These are phyloP conservation scores for Thyridium curvatum DNA, from an alignment of 2,329 filamentous ascomycete species.

Conservation along the genomic window DNA sequence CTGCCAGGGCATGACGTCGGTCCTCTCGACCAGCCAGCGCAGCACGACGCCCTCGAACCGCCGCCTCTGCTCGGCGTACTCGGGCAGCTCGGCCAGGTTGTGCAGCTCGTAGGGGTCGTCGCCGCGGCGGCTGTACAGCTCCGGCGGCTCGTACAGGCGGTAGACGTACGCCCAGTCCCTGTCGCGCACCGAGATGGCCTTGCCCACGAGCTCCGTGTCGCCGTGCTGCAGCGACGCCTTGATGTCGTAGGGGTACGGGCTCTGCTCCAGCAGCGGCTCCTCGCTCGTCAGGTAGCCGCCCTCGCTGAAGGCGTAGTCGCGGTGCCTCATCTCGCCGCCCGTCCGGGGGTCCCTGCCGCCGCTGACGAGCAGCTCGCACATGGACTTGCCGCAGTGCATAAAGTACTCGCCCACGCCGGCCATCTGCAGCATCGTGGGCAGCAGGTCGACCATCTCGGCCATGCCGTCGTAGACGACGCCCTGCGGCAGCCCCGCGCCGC, in stretches of 20 bases:
- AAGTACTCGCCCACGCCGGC: constrained; percentile 29
- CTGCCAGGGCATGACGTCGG: constrained; percentile 27
- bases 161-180: constrained; percentile 35
- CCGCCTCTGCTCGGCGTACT: constrained; percentile 13
- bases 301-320: constrained; percentile 34
- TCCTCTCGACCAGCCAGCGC: constrained; percentile 27
- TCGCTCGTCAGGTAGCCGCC: constrained; percentile 36
- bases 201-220: constrained; percentile 34
- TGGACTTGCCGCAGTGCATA: constrained; percentile 30
- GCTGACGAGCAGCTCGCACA: constrained; percentile 18
- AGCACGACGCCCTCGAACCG: constrained; percentile 24
- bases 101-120: constrained; percentile 30
- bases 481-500: constrained; percentile 29
- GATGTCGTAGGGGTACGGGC: constrained; percentile 37
- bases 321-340: constrained; percentile 19
- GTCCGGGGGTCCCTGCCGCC: too few relatives aligned
- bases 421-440: constrained; percentile 34
- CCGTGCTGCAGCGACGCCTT: constrained; percentile 38
- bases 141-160: constrained; percentile 34
- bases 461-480: constrained; percentile 25
- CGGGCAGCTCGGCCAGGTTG: constrained; percentile 25
- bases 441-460: constrained; percentile 37
- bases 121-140: constrained; percentile 31
- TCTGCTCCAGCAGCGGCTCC: constrained; percentile 36
- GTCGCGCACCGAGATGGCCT: constrained; percentile 29